Evolutionary conservation across 1,139 yeast genomes (phyloP).

Genomic region (Yamadazyma trypodendri): DNA sequence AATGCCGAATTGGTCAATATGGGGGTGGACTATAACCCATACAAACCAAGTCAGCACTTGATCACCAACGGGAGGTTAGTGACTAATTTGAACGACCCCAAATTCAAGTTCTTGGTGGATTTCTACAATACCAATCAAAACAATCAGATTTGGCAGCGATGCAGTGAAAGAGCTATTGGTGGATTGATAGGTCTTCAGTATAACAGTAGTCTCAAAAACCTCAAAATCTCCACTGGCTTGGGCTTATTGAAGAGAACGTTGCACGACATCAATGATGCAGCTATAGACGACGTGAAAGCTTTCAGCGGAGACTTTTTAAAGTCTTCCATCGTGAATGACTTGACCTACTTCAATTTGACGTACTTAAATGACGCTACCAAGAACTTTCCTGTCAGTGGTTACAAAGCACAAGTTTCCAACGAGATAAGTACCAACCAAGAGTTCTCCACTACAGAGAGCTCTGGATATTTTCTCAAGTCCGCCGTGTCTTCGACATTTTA

Average conservation of each 20-base stretch:
- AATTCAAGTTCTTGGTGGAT: slow-evolving; percentile 38
- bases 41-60: slow-evolving; percentile 45
- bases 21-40: slow-evolving; percentile 46
- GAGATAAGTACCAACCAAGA: slow-evolving; percentile 38
- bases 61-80: slow-evolving; percentile 33
- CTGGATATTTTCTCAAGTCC: slow-evolving; percentile 28
- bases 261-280: slow-evolving; percentile 42
- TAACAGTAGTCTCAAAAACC: slow-evolving; percentile 14
- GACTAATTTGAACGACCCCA: slow-evolving; percentile 41
- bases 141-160: slow-evolving; percentile 41
- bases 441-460: slow-evolving; percentile 16
- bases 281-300: slow-evolving; percentile 30
- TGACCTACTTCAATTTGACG: slow-evolving; percentile 22
- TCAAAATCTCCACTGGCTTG: slow-evolving; percentile 37
- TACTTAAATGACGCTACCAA: slow-evolving; percentile 26
- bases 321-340: slow-evolving; percentile 30
- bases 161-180: slow-evolving; percentile 32
- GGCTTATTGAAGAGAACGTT: slow-evolving; percentile 42
- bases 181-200: slow-evolving; percentile 48
- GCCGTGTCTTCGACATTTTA: slow-evolving; percentile 27
- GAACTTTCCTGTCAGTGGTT: slow-evolving; percentile 35
- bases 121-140: slow-evolving; percentile 36
- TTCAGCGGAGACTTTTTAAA: slow-evolving; percentile 38
- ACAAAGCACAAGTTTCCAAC: slow-evolving; percentile 18
- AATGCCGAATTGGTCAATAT: slow-evolving; percentile 43